A percentile compares a stretch with the other conserved stretches of the same genome.
Conservation (phyloP, 2,329 filamentous ascomycete species). For the Coniochaeta sp. region DNA sequence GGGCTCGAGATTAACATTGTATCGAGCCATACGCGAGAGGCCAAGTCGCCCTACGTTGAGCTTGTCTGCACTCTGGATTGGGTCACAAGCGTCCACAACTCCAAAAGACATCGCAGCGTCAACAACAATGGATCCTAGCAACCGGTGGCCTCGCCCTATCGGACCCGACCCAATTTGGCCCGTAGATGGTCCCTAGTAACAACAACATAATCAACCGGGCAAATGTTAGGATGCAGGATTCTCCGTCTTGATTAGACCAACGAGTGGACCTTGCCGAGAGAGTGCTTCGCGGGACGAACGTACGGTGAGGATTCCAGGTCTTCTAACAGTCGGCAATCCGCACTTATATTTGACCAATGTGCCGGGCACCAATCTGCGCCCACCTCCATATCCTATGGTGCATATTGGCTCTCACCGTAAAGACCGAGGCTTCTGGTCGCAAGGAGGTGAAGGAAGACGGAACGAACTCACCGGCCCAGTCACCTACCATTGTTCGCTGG, state of each 20-base stretch:
- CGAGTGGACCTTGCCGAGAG: not conserved
- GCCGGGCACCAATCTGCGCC: not conserved
- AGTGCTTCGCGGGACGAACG: not conserved
- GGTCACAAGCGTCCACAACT: too few relatives aligned
- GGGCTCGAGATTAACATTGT: not conserved
- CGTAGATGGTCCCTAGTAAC: not conserved
- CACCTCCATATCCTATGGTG: not conserved
- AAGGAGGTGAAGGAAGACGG: not conserved
- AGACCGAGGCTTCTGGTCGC: not conserved
- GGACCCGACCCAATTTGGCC: not conserved
- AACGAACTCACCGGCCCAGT: not conserved
- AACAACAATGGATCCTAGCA: not conserved
- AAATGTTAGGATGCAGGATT: not conserved
- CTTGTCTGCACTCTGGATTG: not conserved
- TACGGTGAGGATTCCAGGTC: not conserved
- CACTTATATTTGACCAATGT: not conserved
- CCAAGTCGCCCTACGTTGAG: not conserved
- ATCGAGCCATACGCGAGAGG: not conserved
- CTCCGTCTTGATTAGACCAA: not conserved
- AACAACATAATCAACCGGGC: not conserved
- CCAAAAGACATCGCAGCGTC: not conserved
- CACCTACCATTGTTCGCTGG: not conserved
- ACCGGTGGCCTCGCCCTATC: not conserved
- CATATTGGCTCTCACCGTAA: not conserved
- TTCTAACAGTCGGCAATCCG: not conserved